Base-by-base conservation (phyloP, 1,284 basidiomycete genomes). In the Somion occarium region DNA sequence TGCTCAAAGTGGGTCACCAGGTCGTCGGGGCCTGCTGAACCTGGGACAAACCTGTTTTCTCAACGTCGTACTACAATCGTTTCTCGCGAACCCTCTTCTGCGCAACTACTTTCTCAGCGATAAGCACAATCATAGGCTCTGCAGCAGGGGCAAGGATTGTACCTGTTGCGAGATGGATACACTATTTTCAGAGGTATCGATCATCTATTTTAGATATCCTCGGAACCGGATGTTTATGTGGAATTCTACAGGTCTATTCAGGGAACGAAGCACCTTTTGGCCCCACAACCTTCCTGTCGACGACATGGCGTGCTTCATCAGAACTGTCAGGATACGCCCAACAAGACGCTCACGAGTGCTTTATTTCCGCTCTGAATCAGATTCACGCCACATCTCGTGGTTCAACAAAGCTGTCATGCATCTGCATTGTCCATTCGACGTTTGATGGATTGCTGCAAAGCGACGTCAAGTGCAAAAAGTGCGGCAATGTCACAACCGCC, bases 11-110 rank as follows among this genome's bases (percentile, higher is more conserved):
- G 30, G 15, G 15, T 7, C 24, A 19, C 15, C 57, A 91, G 91
- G 85, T 50, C 84, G 91, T 9, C 80, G 93, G 51, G 95, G 95
- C 0, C 74, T 98, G 2, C 75, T 97, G 43, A 98, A 98, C 65
- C 83, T 98, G 5, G 92, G 93, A 3, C 91, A 96, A 61, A 98
- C 95, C 0, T 99, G 95, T 64, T 98, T 94, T 71, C 76, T 99
- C 64, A 96, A 93, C 56, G 92, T 91, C 47, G 84, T 98, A 44
- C 78, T 99, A 4, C 96, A 99, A 68, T 83, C 84, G n/a, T 88
- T 99, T 61, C 73, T 93, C 12, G 91, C 94, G 69, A 99, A 98
- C 61, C 95, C 95, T 0, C 74, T 98, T 3, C 74, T 98, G 7
- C 82, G 93, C 41, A 91, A 92, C 60, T 93, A 90, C 67, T 98